A percentile compares a stretch with the other conserved stretches of the same genome.
Conservation (phyloP, 2,329 filamentous ascomycete genomes). For the Calonectria naviculata region DNA sequence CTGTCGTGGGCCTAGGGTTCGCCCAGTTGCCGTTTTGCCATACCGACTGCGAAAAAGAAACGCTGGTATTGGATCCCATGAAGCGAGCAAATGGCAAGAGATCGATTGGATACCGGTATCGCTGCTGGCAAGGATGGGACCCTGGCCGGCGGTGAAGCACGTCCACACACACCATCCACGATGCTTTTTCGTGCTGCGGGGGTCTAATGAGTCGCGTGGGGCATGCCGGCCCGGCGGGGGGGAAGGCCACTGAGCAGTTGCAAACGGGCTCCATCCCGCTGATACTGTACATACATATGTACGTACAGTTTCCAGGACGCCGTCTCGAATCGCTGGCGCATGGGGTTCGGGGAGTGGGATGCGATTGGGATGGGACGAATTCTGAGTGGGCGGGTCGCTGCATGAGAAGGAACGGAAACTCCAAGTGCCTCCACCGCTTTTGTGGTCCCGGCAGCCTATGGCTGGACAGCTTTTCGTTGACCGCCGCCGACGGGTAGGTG, state of each 20-base stretch:
- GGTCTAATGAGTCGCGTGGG: slow-evolving; percentile 9
- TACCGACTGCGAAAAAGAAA: slow-evolving; percentile 13
- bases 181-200: slow-evolving; percentile 17
- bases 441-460: not conserved
- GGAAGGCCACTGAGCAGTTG: not conserved
- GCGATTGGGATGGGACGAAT: slow-evolving; percentile 14
- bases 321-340: slow-evolving; percentile 13
- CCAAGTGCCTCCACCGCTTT: slow-evolving; percentile 6
- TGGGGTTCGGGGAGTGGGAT: not conserved
- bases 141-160: slow-evolving; percentile 24
- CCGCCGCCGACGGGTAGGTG: not conserved
- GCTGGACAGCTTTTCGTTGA: slow-evolving; percentile 3
- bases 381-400: not conserved
- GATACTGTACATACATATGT: not conserved
- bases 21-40: slow-evolving; percentile 9
- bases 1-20: not conserved
- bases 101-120: slow-evolving; percentile 23
- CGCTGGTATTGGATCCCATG: not conserved
- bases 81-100: slow-evolving; percentile 12
- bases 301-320: not conserved
- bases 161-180: slow-evolving; percentile 4
- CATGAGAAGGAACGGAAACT: slow-evolving; percentile 5
- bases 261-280: slow-evolving; percentile 15
- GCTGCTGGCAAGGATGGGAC: not conserved
- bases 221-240: not conserved